Evolutionary conservation across 2,329 filamentous ascomycete species (phyloP), one percentile per base, ranked within the genome.

Genomic region (Anthostomella pinea): DNA sequence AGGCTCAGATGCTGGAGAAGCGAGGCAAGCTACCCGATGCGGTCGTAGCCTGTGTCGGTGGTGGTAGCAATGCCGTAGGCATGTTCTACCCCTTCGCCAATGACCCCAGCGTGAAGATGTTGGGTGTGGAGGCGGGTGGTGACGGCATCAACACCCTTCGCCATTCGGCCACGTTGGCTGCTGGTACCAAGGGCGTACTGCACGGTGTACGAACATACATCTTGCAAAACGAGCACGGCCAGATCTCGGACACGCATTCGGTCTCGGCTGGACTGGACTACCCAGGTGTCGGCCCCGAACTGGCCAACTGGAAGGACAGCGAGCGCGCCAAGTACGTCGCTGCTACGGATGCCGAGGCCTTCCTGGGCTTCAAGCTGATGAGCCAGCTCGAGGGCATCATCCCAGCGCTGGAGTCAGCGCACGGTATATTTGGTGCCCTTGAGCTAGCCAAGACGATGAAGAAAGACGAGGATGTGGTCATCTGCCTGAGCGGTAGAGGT

Each of bases 41-140:
- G 1, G 90, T 98, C 15, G 88, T 98, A 11, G 93, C 93, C 8
- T 98, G 93, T 57, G 93, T 98, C 9, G 93, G 93, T 38, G 93
- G 93, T 51, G 93, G 93, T 41, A 90, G 83, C 62, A 98, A 98
- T 61, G 93, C 93, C 3, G 83, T 85, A 3, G 93, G 93, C 68
- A 98, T 97, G 90, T 98, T 98, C 72, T 94, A 91, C 66, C 93
- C 93, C 34, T 98, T 98, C 69, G 76, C 85, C 46, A 81, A 88
- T 26, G 91, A 98, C 55, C 75, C 76, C 0, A 82, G 75, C 43
- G 93, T 98, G 43, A 89, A 90, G 67, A 77, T 96, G 3, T 73
- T 97, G 9, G 93, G 93, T 48, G 90, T 98, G 2, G 93, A 98
- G 70, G 93, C 93, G 9, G 93, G 88, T 24, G 93, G 93, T 44